Conservation (phyloP, 2,329 filamentous ascomycete genomes). For the Pseudogymnoascus sp. region DNA sequence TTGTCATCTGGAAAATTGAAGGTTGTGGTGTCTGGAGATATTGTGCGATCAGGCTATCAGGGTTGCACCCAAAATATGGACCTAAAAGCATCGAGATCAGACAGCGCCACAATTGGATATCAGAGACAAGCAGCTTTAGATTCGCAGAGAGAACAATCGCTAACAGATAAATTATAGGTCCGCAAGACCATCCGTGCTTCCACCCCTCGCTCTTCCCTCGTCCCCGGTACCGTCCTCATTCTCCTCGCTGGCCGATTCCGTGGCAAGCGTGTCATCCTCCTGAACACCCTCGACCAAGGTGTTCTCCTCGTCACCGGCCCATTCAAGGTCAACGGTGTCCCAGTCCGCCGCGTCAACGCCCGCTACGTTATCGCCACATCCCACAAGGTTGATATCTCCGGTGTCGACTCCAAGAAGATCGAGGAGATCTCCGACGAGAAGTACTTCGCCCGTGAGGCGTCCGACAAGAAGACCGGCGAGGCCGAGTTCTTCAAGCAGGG, state of each 20-base stretch:
- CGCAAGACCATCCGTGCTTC: slow-evolving; percentile 89
- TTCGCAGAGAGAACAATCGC: slow-evolving; percentile 11
- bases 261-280: slow-evolving; percentile 98
- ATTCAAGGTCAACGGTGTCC: slow-evolving; percentile 99
- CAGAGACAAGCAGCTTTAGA: background rate
- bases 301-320: slow-evolving; percentile 98
- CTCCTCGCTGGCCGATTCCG: slow-evolving; percentile 99
- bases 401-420: slow-evolving; percentile 86
- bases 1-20: slow-evolving; percentile 5
- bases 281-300: slow-evolving; percentile 95
- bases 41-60: slow-evolving; percentile 8
- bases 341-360: slow-evolving; percentile 87
- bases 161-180: slow-evolving; percentile 50
- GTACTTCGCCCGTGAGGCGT: slow-evolving; percentile 97
- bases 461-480: slow-evolving; percentile 90
- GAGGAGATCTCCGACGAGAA: slow-evolving; percentile 62
- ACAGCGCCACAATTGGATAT: slow-evolving; percentile 7
- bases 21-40: slow-evolving; percentile 8
- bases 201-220: slow-evolving; percentile 78
- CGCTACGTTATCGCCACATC: slow-evolving; percentile 90
- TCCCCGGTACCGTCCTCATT: slow-evolving; percentile 94
- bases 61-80: slow-evolving; percentile 2
- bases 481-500: slow-evolving; percentile 99
- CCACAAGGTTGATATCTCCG: slow-evolving; percentile 73
- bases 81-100: background rate